Percentiles rank a stretch among this genome's conserved stretches.
Conservation (phyloP, 2,329 filamentous ascomycete species). For the Hypoxylon sp. region DNA sequence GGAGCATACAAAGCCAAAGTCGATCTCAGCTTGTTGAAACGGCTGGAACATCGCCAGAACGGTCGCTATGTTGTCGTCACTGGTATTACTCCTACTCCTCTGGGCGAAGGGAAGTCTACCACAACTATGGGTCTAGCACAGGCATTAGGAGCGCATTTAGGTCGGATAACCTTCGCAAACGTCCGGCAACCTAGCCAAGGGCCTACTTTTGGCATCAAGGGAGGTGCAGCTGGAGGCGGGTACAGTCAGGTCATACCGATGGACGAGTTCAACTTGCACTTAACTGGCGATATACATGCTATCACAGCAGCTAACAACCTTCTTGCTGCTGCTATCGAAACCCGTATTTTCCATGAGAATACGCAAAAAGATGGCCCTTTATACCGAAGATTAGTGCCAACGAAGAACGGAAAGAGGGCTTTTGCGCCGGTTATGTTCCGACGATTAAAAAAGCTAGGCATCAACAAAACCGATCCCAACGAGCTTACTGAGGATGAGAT, state of each 20-base stretch:
- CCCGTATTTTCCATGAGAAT: slow-evolving; percentile 97
- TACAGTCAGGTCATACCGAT: slow-evolving; percentile 99
- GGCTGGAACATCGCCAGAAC: slow-evolving; percentile 87
- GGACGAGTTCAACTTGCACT: slow-evolving; percentile 99
- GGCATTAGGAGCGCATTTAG: slow-evolving; percentile 89
- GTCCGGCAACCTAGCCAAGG: slow-evolving; percentile 97
- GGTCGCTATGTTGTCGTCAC: slow-evolving; percentile 94
- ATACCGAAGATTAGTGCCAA: slow-evolving; percentile 88
- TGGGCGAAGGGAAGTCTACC: slow-evolving; percentile 98
- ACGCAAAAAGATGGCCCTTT: slow-evolving; percentile 92
- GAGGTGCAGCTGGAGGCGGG: slow-evolving; percentile 94
- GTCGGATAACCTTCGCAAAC: slow-evolving; percentile 92
- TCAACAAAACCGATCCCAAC: slow-evolving; percentile 93
- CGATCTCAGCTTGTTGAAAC: slow-evolving; percentile 83
- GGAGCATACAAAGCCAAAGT: slow-evolving; percentile 98
- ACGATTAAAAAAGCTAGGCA: slow-evolving; percentile 93
- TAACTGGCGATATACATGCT: slow-evolving; percentile 98
- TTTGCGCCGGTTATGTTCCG: slow-evolving; percentile 94
- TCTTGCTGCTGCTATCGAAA: slow-evolving; percentile 95
- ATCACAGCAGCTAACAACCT: slow-evolving; percentile 98
- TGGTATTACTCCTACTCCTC: slow-evolving; percentile 95
- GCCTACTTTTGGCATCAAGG: slow-evolving; percentile 99
- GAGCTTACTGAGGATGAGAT: slow-evolving; percentile 94
- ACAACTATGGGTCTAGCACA: slow-evolving; percentile 97
- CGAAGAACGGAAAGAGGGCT: slow-evolving; percentile 88